Evolutionary conservation across 2,329 filamentous ascomycete genomes (phyloP), one percentile per base, ranked within the genome.

Genomic region (Sporothrix luriei): DNA sequence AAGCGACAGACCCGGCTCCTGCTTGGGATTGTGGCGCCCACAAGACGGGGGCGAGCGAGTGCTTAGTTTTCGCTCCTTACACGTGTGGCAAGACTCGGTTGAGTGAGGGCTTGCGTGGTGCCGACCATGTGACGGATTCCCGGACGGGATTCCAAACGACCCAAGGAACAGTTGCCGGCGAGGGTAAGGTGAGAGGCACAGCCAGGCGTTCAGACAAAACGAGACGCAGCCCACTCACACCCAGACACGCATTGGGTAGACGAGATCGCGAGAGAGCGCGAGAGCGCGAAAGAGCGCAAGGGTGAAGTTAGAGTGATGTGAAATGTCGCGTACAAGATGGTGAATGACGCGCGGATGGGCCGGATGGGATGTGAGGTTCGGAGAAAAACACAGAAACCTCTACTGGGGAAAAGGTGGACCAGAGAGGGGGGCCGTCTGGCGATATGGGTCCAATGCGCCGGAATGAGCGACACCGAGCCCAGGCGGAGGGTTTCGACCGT

Each of bases 51-150:
- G 40, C 40, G 48, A 51, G 48, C 40, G 48, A 51, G 43, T 65
- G 62, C 62, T 66, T 51, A 66, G 46, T 43, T 43, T 55, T 40
- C 51, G 57, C 57, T 62, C 21, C 33, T 66, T 55, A 40, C 64
- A 55, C 64, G 64, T 43, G 64, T 55, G 64, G 64, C 64, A 51
- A 66, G 64, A 66, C 49, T 51, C 14, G 57, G 57, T 26, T 38
- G 57, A 46, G 57, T 11, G 21, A 33, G 33, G 33, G 33, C 33
- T 52, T 24, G 48, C n/a, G 51, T 21, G 62, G 26, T 54, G 64
- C n/a, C 16, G 26, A 66, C 64, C 64, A 66, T 66, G 64, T 29
- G 64, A 43, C 11, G 43, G 19, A 38, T 29, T 16, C 29, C 48
- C 46, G 7, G 52, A 40, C 46, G n/a, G 62, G 62, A 54, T 26